Conservation (phyloP, 257 asterid genomes). For the Solanum chilense region DNA sequence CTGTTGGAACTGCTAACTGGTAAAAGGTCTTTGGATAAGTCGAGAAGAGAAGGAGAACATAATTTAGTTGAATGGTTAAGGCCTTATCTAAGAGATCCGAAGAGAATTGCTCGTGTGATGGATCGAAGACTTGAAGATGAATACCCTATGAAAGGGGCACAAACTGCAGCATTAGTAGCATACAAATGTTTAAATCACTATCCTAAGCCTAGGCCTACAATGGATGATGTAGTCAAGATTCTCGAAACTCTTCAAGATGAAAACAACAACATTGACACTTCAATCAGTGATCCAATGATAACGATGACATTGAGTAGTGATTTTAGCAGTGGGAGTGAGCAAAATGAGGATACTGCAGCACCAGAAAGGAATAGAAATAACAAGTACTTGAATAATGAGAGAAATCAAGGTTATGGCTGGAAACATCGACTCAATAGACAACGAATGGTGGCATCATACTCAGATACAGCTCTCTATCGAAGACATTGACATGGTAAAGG, state of each 20-base stretch:
- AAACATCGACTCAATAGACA: neutral
- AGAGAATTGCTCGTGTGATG: neutral
- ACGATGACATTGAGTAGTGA: neutral
- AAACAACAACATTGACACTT: neutral
- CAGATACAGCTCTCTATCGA: neutral
- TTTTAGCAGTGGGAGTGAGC: neutral
- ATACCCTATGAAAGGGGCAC: neutral
- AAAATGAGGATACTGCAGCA: neutral
- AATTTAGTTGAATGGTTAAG: conserved; percentile 3
- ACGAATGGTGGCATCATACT: conserved; percentile 2
- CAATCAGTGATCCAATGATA: neutral
- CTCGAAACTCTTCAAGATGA: neutral
- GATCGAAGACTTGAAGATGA: neutral
- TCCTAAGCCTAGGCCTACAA: conserved; percentile 1
- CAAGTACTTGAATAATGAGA: neutral
- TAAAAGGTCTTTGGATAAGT: conserved; percentile 3
- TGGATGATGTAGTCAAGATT: conserved; percentile 5
- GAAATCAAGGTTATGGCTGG: neutral
- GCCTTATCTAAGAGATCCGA: conserved; percentile 1
- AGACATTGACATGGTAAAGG: neutral
- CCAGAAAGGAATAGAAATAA: neutral
- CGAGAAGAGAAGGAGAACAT: neutral
- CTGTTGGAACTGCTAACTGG: neutral
- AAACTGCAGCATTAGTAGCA: conserved; percentile 1
- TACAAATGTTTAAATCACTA: conserved; percentile 1